Evolutionary conservation across 257 asterid species (phyloP), one percentile per base, ranked within the genome.

Genomic region (Cynanchum wilfordii): DNA sequence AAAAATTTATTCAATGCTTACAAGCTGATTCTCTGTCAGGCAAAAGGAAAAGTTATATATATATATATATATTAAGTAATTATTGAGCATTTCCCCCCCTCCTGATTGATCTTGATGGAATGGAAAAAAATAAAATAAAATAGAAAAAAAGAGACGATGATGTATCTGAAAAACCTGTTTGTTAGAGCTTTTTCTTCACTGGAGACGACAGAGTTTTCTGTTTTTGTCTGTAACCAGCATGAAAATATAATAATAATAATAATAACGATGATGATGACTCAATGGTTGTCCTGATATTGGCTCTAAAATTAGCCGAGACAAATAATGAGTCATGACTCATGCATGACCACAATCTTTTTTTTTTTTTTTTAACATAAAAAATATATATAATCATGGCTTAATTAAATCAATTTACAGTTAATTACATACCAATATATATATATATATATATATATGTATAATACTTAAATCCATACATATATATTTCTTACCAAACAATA

Each of bases 251-350:
- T 30, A 44, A 30, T 16, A 13, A 9, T 9, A 47, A 52, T 30
- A 58, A 54, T 25, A 25, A 57, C 51, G 10, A 70, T 22, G 45
- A 55, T 57, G 69, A 68, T 58, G 70, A 59, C 42, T 47, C 75
- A 20, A n/a, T 2, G 44, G 70, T 68, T 75, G 74, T 68, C 74
- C 64, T 69, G 42, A 51, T 30, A 68, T 22, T 42, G 70, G 62
- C 51, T 57, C 40, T 50, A 19, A 13, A 30, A 33, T 58, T 56
- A 22, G 22, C 24, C 33, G 56, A 29, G 70, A 71, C 80, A 65
- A 56, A 12, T 27, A 3, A 67, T 22, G 66, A 67, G 77, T 72
- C 77, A 67, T 72, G 55, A n/a, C n/a, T 5, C 38, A 33, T 33
- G 3, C 38, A 33, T 5, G 38, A 33, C 3, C 38, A 0, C 38